Conservation (phyloP, 805 yeast species). For the Candida khao-thaluensis region DNA sequence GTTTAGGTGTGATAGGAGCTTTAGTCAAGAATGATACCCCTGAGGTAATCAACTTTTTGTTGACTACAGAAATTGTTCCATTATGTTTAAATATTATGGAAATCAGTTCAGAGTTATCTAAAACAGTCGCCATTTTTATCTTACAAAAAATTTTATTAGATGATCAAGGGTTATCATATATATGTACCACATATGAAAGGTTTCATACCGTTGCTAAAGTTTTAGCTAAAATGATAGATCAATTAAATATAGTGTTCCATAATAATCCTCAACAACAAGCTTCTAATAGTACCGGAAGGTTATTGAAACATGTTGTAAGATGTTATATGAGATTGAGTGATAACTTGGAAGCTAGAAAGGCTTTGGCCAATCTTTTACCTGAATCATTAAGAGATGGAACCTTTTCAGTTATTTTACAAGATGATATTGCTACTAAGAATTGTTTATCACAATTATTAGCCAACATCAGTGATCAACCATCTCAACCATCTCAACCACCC, state of each 20-base stretch:
- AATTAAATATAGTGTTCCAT: slow-evolving; percentile 42
- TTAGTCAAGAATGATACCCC: slow-evolving; percentile 93
- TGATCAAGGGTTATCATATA: slow-evolving; percentile 85
- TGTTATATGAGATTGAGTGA: slow-evolving; percentile 90
- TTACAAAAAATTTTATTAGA: slow-evolving; percentile 90
- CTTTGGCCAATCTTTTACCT: slow-evolving; percentile 79
- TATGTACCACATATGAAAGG: slow-evolving; percentile 93
- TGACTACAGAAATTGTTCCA: slow-evolving; percentile 96
- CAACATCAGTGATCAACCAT: slow-evolving; percentile 44
- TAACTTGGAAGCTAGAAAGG: slow-evolving; percentile 85
- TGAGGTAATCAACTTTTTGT: slow-evolving; percentile 85
- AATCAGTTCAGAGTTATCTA: slow-evolving; percentile 86
- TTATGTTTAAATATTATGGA: slow-evolving; percentile 94
- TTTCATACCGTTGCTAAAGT: slow-evolving; percentile 93
- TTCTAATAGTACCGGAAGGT: slow-evolving; percentile 63
- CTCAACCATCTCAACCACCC: slow-evolving; percentile 2
- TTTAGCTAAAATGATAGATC: slow-evolving; percentile 83
- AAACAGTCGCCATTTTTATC: slow-evolving; percentile 95
- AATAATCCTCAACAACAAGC: slow-evolving; percentile 17
- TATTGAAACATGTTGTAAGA: slow-evolving; percentile 89
- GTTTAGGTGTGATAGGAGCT: slow-evolving; percentile 96
- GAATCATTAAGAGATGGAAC: slow-evolving; percentile 87
- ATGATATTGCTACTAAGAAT: slow-evolving; percentile 84
- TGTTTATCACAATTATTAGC: slow-evolving; percentile 81
- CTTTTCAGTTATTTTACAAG: slow-evolving; percentile 72